Conservation (phyloP, 2,329 filamentous ascomycete species). For the Sporothrix luriei region DNA sequence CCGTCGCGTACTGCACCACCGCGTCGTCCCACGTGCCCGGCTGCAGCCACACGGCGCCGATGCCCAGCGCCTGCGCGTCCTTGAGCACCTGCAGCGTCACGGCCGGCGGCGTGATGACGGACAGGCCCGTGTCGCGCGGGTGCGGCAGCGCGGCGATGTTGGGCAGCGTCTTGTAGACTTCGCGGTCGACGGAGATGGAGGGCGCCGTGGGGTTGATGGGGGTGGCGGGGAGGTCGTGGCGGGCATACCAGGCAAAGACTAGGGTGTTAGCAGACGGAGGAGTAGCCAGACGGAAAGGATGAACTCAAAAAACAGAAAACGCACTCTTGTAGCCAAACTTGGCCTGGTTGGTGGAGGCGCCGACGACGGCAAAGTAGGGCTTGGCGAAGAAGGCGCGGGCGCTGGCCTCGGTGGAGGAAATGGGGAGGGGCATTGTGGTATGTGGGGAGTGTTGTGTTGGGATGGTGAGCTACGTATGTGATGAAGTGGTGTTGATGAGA, state of each 20-base stretch:
- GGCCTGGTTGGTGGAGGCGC: constrained; percentile 78
- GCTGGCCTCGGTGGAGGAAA: constrained; percentile 68
- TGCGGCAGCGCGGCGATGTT: constrained; percentile 66
- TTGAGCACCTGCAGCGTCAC: constrained; percentile 73
- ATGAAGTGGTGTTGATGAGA: background rate
- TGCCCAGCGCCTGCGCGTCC: constrained; percentile 73
- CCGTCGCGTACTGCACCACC: constrained; percentile 68
- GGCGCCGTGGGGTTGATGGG: constrained; percentile 77
- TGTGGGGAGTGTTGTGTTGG: too few species aligned
- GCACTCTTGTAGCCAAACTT: constrained; percentile 90
- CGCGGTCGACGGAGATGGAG: constrained; percentile 62
- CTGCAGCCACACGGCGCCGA: constrained; percentile 83
- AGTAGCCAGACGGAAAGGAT: background rate
- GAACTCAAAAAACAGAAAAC: constrained; percentile 33
- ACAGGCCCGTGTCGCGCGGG: constrained; percentile 73
- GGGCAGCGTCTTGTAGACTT: constrained; percentile 64
- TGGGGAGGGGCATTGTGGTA: constrained; percentile 34
- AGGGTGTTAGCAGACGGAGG: constrained; percentile 24
- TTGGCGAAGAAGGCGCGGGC: constrained; percentile 79
- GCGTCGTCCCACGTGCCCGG: constrained; percentile 83
- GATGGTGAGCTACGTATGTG: background rate
- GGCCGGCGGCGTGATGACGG: constrained; percentile 81
- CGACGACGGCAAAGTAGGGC: constrained; percentile 81
- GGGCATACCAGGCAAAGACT: constrained; percentile 91
- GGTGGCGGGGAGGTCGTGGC: constrained; percentile 72